phyloP scores from a whole-genome alignment of 208 protist genomes.

The Tritrichomonas musculus region DNA sequence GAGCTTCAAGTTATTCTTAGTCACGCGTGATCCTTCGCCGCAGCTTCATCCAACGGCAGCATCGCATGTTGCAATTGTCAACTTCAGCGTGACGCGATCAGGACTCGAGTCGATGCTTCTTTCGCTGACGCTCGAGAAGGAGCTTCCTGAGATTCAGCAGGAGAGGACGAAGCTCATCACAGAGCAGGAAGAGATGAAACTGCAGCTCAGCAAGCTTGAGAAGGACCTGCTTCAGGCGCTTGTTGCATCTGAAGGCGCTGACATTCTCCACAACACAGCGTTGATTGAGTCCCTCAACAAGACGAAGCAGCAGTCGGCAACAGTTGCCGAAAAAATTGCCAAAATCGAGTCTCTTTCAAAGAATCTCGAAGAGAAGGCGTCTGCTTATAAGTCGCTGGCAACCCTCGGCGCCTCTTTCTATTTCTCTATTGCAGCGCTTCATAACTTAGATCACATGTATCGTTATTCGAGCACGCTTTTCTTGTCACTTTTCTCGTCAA shows the following conservation, averaged over 20 bases:
- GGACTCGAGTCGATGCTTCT: slow-evolving; percentile 91
- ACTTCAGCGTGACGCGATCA: slow-evolving; percentile 89
- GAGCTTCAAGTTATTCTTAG: slow-evolving; percentile 83
- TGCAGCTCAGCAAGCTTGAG: slow-evolving; percentile 65
- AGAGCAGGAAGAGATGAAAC: slow-evolving; percentile 85
- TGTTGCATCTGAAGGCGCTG: background rate
- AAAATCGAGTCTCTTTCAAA: slow-evolving; percentile 70
- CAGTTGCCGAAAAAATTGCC: slow-evolving; percentile 69
- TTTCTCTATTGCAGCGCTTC: slow-evolving; percentile 75
- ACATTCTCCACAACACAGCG: slow-evolving; percentile 24
- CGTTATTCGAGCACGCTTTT: slow-evolving; percentile 82
- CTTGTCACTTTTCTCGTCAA: slow-evolving; percentile 59
- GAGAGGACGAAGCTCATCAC: slow-evolving; percentile 75
- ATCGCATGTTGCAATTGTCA: slow-evolving; percentile 77
- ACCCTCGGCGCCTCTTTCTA: slow-evolving; percentile 71
- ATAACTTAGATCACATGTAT: slow-evolving; percentile 88
- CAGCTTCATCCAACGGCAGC: slow-evolving; percentile 73
- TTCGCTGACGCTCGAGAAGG: slow-evolving; percentile 80
- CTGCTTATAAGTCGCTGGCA: slow-evolving; percentile 83
- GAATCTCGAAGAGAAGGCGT: slow-evolving; percentile 76
- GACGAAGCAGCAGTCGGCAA: slow-evolving; percentile 80
- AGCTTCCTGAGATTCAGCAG: slow-evolving; percentile 88
- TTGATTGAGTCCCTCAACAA: slow-evolving; percentile 62
- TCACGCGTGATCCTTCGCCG: slow-evolving; percentile 73
- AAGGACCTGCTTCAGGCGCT: background rate